Evolutionary conservation across 1,284 basidiomycete species (phyloP), one percentile per base, ranked within the genome.

Genomic region (Schizophyllum amplum): DNA sequence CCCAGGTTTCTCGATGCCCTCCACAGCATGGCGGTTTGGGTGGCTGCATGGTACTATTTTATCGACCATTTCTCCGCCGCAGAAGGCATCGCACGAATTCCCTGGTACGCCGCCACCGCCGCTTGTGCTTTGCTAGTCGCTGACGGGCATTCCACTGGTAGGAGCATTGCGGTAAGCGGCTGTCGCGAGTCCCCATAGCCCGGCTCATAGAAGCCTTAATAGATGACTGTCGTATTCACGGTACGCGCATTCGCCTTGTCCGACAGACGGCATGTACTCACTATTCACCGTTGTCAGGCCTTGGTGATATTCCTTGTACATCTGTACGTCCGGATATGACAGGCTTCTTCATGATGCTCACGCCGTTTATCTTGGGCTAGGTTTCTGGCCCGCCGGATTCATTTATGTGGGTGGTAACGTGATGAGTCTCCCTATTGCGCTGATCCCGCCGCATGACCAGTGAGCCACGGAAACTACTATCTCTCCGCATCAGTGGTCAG

Each of bases 261-360:
- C 52, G 4, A 0, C 48, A 17, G 24, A 50, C 15, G 46, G 33
- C 22, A 42, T 48, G 5, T 17, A n/a, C 33, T 55, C 23, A 53
- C 46, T 20, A 1, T 51, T 27, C 24, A 51, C 50, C 4, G 20
- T 4, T 24, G n/a, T 47, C n/a, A 72, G 72, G 72, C 71, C 4
- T 63, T 72, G n/a, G 63, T 77, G n/a, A 77, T 75, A 9, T 72
- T 75, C 57, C 57, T 72, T 17, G 72, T 75, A 5, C 72, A 75
- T 56, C 66, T 70, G 71, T 74, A 54, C 56, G 67, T 62, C 49
- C 24, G 52, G 23, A 27, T 50, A 47, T 47, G 20, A 26, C 24
- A 20, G 22, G 21, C 24, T 15, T 27, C 22, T 21, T 48, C 4
- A 25, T 46, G 51, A 20, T 53, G 0, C 47, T 61, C 61, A 11